Evolutionary conservation across 1,284 basidiomycete genomes (phyloP).

Genomic region (Ceratobasidium sp.): DNA sequence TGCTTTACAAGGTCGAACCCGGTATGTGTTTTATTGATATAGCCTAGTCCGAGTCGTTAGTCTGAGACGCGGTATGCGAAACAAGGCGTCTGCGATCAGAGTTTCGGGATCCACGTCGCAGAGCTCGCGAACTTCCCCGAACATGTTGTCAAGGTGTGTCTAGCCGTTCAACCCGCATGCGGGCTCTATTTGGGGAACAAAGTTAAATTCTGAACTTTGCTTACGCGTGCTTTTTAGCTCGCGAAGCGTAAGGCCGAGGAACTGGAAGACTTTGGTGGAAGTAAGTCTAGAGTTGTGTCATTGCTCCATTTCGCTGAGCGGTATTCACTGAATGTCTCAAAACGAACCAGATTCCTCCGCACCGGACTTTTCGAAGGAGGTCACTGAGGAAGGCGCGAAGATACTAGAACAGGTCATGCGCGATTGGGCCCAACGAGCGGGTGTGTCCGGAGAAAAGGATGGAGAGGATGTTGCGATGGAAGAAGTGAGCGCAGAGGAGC

Average conservation of each 20-base stretch:
- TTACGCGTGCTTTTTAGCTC: constrained; percentile 62
- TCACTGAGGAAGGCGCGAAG: constrained; percentile 80
- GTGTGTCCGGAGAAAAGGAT: constrained; percentile 51
- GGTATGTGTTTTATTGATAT: constrained; percentile 60
- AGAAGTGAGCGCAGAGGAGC: constrained; percentile 62
- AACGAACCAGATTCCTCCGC: constrained; percentile 57
- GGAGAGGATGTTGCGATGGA: constrained; percentile 70
- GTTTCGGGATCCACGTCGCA: constrained; percentile 98
- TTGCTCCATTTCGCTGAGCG: neutral
- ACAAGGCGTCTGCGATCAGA: constrained; percentile 92
- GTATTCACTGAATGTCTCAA: constrained; percentile 7
- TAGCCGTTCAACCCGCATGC: neutral
- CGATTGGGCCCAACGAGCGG: constrained; percentile 68
- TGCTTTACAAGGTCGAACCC: constrained; percentile 96
- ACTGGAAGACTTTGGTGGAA: constrained; percentile 89
- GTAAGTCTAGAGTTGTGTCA: constrained; percentile 50
- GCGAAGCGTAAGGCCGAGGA: constrained; percentile 97
- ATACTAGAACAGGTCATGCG: constrained; percentile 84
- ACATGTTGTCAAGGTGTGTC: constrained; percentile 83
- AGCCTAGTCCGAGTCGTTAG: neutral
- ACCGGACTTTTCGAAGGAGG: constrained; percentile 64
- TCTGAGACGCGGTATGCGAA: neutral
- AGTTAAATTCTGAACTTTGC: neutral
- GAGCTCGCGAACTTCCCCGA: constrained; percentile 96
- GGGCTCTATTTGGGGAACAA: constrained; percentile 13